These are phyloP conservation scores for Petasospora rhodanensis DNA, from an alignment of 1,139 yeast species.

Conservation along the genomic window DNA sequence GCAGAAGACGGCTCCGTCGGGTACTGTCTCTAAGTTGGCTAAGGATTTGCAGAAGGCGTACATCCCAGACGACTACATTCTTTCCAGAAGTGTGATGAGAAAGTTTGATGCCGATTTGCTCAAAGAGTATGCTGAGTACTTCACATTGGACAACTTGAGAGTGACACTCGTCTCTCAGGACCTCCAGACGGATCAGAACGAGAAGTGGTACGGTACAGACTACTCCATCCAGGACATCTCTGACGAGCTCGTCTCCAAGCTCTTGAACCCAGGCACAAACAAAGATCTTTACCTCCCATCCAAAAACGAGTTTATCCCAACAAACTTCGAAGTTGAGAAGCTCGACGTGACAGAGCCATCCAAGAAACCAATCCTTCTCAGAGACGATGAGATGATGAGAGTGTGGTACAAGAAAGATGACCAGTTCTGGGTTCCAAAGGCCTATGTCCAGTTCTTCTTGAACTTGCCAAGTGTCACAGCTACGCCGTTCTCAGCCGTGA, in stretches of 20 bases:
- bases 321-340: conserved; percentile 58
- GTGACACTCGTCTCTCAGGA: conserved; percentile 52
- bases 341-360: conserved; percentile 34
- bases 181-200: conserved; percentile 40
- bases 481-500: conserved; percentile 52
- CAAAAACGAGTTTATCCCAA: conserved; percentile 75
- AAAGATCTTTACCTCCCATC: conserved; percentile 56
- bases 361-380: conserved; percentile 46
- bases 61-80: conserved; percentile 60
- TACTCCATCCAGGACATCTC: conserved; percentile 50
- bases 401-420: conserved; percentile 94
- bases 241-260: conserved; percentile 31
- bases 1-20: conserved; percentile 61
- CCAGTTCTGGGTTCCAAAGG: conserved; percentile 84
- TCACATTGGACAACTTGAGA: conserved; percentile 59
- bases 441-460: conserved; percentile 59
- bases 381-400: conserved; percentile 37
- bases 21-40: conserved; percentile 52
- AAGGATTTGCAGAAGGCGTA: conserved; percentile 42
- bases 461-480: conserved; percentile 61
- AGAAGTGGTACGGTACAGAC: conserved; percentile 90
- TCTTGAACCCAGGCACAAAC: conserved; percentile 35
- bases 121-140: conserved; percentile 42
- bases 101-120: conserved; percentile 57
- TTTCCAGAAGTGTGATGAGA: conserved; percentile 55